A percentile compares a stretch with the other conserved stretches of the same genome.
phyloP scores from a whole-genome alignment of 768 basidiomycete species.

The Leucosporidium scottii region DNA sequence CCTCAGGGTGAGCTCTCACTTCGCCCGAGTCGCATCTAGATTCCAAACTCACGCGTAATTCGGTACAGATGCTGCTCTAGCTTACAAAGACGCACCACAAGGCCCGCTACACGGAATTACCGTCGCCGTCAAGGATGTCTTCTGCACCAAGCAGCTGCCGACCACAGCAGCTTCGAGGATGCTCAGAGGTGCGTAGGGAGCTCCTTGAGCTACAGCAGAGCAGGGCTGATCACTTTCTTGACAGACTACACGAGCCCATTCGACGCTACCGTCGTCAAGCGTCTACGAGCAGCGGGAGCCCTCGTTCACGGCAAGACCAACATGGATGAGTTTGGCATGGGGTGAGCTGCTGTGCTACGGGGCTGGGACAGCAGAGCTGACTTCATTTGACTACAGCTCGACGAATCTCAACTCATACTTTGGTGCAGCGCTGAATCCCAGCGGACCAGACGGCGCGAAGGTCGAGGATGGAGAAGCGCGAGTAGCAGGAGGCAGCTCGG shows the following conservation, averaged over 20 bases:
- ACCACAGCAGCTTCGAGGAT: constrained; percentile 19
- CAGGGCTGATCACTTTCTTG: neutral
- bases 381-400: constrained; percentile 51
- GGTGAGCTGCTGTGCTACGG: constrained; percentile 47
- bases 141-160: constrained; percentile 12
- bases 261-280: constrained; percentile 72
- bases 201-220: neutral
- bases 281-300: constrained; percentile 59
- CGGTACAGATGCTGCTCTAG: neutral
- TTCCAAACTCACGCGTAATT: neutral
- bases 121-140: constrained; percentile 29
- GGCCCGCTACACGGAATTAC: neutral
- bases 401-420: constrained; percentile 65
- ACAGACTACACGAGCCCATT: constrained; percentile 72
- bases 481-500: constrained; percentile 86
- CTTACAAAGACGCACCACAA: neutral
- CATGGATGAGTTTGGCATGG: constrained; percentile 99
- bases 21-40: no score
- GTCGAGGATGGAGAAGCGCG: constrained; percentile 40
- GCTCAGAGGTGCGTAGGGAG: constrained; percentile 16
- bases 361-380: neutral
- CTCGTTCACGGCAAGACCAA: constrained; percentile 80
- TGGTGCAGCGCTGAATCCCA: constrained; percentile 73
- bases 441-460: constrained; percentile 17
- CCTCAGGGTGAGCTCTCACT: constrained; percentile 1